A percentile compares a stretch with the other conserved stretches of the same genome.
These are phyloP conservation scores for Backusella tarrabulga DNA, from an alignment of 192 early-diverging fungal species.

Conservation along the genomic window DNA sequence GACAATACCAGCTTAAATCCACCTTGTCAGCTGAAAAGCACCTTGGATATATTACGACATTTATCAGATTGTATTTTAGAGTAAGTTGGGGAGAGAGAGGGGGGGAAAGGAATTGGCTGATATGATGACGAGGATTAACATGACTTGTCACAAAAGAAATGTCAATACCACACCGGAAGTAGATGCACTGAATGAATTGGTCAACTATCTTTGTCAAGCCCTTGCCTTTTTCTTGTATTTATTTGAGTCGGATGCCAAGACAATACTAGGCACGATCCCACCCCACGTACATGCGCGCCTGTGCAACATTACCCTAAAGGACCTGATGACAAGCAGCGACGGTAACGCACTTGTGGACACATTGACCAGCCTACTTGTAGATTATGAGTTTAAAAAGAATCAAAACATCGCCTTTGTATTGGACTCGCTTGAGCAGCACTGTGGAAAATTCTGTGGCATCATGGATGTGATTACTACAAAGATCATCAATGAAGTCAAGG, in stretches of 20 bases:
- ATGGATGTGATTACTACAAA: not conserved
- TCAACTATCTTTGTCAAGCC: not conserved
- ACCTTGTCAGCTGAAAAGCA: not conserved
- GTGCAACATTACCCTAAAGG: not conserved
- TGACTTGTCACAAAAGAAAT: not conserved
- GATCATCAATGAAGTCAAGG: not conserved
- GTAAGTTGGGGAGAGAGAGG: not conserved
- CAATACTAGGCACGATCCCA: not conserved
- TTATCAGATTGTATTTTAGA: not conserved
- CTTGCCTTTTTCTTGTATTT: constrained; percentile 5
- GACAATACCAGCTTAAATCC: not conserved
- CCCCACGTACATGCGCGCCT: not conserved
- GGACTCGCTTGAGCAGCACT: not conserved
- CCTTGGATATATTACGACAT: not conserved
- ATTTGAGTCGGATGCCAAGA: not conserved
- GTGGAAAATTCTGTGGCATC: not conserved
- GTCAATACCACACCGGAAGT: not conserved
- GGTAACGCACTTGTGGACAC: not conserved
- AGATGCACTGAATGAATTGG: not conserved
- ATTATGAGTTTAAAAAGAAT: not conserved
- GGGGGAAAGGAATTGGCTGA: no score
- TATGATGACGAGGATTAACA: not conserved
- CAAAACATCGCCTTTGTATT: not conserved
- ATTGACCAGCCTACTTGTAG: not conserved
- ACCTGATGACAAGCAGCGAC: not conserved